Percentiles rank a stretch among this genome's conserved stretches.
Conservation (phyloP, 768 basidiomycete species). For the Boletus barrowsii region DNA sequence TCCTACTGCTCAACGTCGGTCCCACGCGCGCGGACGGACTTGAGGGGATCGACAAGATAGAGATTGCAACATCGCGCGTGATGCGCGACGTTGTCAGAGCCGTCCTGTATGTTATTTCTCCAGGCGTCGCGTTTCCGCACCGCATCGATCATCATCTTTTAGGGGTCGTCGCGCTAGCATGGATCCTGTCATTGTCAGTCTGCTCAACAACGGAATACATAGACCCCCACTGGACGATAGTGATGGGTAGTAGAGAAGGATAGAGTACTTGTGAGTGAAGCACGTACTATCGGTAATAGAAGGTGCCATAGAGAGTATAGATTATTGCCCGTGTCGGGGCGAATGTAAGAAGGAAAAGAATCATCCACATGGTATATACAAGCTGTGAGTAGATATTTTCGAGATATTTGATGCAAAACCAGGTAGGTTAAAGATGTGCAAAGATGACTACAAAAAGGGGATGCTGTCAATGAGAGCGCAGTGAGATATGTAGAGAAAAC, state of each 20-base stretch:
- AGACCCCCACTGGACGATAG: constrained; percentile 45
- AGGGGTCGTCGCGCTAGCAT: constrained; percentile 46
- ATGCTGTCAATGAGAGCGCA: constrained; percentile 24
- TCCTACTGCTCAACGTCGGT: constrained; percentile 82
- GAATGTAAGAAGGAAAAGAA: constrained; percentile 14
- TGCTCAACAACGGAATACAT: constrained; percentile 60
- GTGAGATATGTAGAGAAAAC: constrained; percentile 7
- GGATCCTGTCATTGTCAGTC: constrained; percentile 45
- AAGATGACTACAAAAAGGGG: constrained; percentile 22
- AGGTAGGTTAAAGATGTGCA: constrained; percentile 12
- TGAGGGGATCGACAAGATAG: constrained; percentile 72
- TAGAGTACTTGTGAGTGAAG: constrained; percentile 7
- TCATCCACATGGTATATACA: constrained; percentile 27
- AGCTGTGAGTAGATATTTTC: constrained; percentile 20
- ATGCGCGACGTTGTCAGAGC: constrained; percentile 60
- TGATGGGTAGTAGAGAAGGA: constrained; percentile 6
- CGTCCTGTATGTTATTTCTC: constrained; percentile 51
- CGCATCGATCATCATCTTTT: constrained; percentile 3
- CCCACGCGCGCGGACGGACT: constrained; percentile 81
- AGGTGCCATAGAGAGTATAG: constrained; percentile 26
- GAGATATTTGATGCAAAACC: constrained; percentile 16
- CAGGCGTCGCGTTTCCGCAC: background rate
- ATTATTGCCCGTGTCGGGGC: constrained; percentile 28
- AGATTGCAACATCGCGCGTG: constrained; percentile 69
- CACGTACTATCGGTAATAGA: constrained; percentile 18